A percentile compares a stretch with the other conserved stretches of the same genome.
Evolutionary conservation across 164 flowering plant species (phyloP).

Genomic region (Magnolia kwangsiensis): DNA sequence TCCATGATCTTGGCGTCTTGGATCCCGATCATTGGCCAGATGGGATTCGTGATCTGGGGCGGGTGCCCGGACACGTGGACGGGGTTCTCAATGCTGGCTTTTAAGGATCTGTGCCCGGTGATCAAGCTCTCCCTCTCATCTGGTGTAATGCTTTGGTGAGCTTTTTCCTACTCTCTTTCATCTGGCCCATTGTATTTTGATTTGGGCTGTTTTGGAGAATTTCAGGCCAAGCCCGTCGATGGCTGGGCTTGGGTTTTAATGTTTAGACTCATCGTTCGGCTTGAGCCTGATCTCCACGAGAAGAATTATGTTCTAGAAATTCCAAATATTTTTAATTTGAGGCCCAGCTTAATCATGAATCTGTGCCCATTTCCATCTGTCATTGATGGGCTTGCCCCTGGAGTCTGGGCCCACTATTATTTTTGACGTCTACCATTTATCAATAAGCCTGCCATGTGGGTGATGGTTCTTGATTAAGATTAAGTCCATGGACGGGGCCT

Average conservation of each 20-base stretch:
- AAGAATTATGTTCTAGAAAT: too few relatives aligned
- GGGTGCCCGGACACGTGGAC: slow-evolving; percentile 57
- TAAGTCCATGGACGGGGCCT: too few relatives aligned
- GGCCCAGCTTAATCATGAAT: too few relatives aligned
- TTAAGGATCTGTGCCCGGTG: slow-evolving; percentile 49
- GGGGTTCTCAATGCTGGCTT: slow-evolving; percentile 50
- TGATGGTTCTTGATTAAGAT: too few relatives aligned
- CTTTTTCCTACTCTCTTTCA: neutral
- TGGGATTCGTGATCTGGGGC: slow-evolving; percentile 28
- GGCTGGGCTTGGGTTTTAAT: neutral
- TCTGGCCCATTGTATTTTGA: neutral
- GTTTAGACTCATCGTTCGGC: neutral
- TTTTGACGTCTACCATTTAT: too few relatives aligned
- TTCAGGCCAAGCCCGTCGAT: neutral
- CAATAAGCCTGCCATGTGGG: too few relatives aligned
- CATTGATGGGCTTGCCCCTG: too few relatives aligned
- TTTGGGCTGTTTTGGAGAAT: neutral
- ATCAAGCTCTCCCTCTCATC: slow-evolving; percentile 59
- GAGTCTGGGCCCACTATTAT: too few relatives aligned
- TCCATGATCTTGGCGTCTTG: slow-evolving; percentile 40
- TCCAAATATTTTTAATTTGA: too few relatives aligned
- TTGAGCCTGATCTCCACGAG: too few relatives aligned
- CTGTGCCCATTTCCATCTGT: too few relatives aligned
- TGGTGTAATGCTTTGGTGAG: slow-evolving; percentile 65
- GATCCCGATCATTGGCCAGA: slow-evolving; percentile 42